These are phyloP conservation scores for Phoenix dactylifera DNA, from an alignment of 176 grass and related monocot genomes.

Conservation along the genomic window DNA sequence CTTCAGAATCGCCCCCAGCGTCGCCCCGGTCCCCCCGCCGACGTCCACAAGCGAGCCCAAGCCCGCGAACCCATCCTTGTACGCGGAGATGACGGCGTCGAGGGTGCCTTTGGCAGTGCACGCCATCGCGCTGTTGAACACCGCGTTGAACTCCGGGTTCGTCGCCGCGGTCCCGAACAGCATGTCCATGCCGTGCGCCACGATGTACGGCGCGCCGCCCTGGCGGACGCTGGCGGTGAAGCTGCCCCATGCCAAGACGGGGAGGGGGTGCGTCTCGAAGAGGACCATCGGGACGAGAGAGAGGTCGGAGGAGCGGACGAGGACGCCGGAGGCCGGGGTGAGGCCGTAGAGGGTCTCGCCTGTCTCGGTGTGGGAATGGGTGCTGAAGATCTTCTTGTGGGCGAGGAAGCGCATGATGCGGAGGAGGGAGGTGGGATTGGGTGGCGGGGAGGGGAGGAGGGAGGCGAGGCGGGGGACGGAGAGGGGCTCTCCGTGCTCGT, in stretches of 20 bases:
- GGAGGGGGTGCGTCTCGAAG: neutral
- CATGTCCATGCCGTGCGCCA: neutral
- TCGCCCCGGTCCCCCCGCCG: constrained; percentile 20
- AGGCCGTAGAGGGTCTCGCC: neutral
- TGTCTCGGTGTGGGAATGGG: neutral
- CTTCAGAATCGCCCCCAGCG: constrained; percentile 12
- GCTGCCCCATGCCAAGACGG: neutral
- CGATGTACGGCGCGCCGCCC: too few species aligned
- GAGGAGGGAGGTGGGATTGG: too few species aligned
- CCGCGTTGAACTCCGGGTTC: neutral
- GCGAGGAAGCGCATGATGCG: constrained; percentile 1
- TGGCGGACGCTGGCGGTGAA: neutral
- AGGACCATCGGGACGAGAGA: neutral
- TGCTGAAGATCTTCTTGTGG: neutral
- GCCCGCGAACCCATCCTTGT: constrained; percentile 5
- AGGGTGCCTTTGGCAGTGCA: neutral
- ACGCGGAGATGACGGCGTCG: neutral
- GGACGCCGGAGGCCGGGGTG: neutral
- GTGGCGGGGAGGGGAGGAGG: too few species aligned
- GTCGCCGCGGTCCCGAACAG: neutral
- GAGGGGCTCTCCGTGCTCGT: too few species aligned
- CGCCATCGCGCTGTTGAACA: neutral
- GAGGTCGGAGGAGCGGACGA: neutral
- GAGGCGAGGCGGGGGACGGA: too few species aligned
- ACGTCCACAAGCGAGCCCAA: constrained; percentile 28